A percentile compares a stretch with the other conserved stretches of the same genome.
Evolutionary conservation across 164 flowering plant species (phyloP).

Genomic region (Stephania yunnanensis): DNA sequence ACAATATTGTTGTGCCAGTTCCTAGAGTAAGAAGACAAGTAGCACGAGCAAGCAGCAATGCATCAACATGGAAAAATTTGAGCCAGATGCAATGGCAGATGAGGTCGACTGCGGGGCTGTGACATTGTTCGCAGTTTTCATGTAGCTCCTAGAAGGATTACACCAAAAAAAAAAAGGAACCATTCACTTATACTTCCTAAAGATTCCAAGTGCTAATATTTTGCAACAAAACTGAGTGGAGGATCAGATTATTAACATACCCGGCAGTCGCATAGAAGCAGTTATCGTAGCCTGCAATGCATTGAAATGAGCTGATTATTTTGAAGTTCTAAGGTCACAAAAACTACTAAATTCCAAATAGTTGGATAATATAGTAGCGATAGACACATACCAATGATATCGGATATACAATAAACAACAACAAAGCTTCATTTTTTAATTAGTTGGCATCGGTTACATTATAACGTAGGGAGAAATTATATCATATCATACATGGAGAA

Average conservation of each 20-base stretch:
- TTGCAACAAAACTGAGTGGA: not conserved
- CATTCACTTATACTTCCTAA: not conserved
- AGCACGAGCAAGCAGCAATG: conserved; percentile 18
- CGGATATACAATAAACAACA: not conserved
- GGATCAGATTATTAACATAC: conserved; percentile 34
- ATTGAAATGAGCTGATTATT: not conserved
- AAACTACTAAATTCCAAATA: not conserved
- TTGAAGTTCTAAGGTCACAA: not conserved
- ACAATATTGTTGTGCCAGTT: not conserved
- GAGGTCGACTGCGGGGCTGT: conserved; percentile 34
- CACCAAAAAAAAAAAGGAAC: not conserved
- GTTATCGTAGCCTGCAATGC: conserved; percentile 80
- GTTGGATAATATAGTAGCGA: not conserved
- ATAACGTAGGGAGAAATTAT: not conserved
- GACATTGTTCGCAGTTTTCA: conserved; percentile 36
- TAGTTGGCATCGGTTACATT: not conserved
- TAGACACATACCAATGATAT: not conserved
- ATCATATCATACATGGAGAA: not conserved
- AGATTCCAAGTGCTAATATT: not conserved
- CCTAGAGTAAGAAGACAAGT: conserved; percentile 13
- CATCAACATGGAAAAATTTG: conserved; percentile 15
- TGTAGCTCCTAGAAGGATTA: conserved; percentile 35
- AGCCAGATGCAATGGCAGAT: conserved; percentile 13
- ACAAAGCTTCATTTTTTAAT: not conserved
- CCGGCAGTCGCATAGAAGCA: conserved; percentile 72